Evolutionary conservation across 192 early-diverging fungal genomes (phyloP), one percentile per base, ranked within the genome.

Genomic region (Coemansia pectinata): DNA sequence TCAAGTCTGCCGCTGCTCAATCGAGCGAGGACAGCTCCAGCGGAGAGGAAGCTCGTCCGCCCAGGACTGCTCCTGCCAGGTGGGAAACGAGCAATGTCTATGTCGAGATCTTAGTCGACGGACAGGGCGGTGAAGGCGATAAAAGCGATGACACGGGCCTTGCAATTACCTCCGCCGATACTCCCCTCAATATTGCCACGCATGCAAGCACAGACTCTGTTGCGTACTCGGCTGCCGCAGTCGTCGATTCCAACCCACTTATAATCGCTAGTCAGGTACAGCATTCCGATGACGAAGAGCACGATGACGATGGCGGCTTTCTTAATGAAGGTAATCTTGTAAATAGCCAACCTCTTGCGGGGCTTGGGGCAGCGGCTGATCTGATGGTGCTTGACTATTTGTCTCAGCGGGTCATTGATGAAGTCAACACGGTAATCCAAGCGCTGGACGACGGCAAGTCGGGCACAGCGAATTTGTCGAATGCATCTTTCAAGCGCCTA

Each of bases 301-400:
- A n/a, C 29, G 55, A 33, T 11, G 25, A 55, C 7, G 52, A 55
- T 12, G 52, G 12, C 29, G 6, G 29, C 31, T 58, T 58, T 15
- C 29, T 58, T 58, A 34, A 33, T 29, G 55, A 58, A n/a, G 55
- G 6, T 12, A 33, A 19, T 17, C 15, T 14, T 29, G 14, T 15
- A 34, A 58, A 58, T 29, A 9, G 31, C 6, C 27, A 29, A 29
- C 31, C 55, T 3, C 29, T 31, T 8, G 55, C 55, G 12, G 55
- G 62, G 4, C 62, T 45, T 3, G 72, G 69, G 44, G 69, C 70
- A 1, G 52, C 47, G 17, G 74, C 72, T 1, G 80, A 83, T 39
- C 72, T 83, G 34, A 39, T 48, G 34, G 75, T 83, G 14, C 71
- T 83, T 8, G 80, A 83, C 57, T 77, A 74, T 53, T 19, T 83